Evolutionary conservation across 2,329 filamentous ascomycete species (phyloP), one percentile per base, ranked within the genome.

Genomic region (Fusarium illudens): DNA sequence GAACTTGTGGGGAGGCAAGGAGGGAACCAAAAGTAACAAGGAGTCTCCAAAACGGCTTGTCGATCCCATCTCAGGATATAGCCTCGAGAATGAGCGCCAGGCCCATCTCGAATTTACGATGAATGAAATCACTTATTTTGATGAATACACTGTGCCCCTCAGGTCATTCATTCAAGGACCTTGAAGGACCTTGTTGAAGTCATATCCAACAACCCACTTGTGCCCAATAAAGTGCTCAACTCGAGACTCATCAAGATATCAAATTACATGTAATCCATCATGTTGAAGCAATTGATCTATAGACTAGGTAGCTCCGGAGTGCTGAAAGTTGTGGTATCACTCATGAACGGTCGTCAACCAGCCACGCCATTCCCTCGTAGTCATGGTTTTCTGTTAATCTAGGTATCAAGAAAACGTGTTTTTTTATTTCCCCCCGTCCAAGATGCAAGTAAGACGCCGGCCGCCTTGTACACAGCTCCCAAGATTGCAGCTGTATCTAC

Each of bases 301-400:
- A 73, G 72, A 71, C 68, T 64, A 66, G 63, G 64, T 69, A 67
- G 51, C 65, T 74, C 71, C 63, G 68, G 72, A 73, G 72, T 74
- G 72, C 63, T 71, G 59, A 62, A 50, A 58, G 65, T 74, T 62
- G 32, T 74, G 70, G 61, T 73, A 74, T 73, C 72, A 72, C 72
- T 74, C 72, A 64, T 73, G 61, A 74, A 70, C 62, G 68, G 60
- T 70, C 58, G 57, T 72, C 70, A 73, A 71, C 68, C 66, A 69
- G 62, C 67, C 65, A 68, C 65, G 46, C 56, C 62, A 60, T 64
- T 32, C 64, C 68, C 57, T 66, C 67, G 54, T 61, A 51, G 56
- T 60, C 42, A 50, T 58, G 42, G 50, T 61, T 57, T 71, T 60
- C 49, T 68, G 60, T 70, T 67, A 56, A 66, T 72, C 67, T 74